A percentile compares a stretch with the other conserved stretches of the same genome.
Evolutionary conservation across 768 basidiomycete genomes (phyloP).

Genomic region (Podaxis sp.): DNA sequence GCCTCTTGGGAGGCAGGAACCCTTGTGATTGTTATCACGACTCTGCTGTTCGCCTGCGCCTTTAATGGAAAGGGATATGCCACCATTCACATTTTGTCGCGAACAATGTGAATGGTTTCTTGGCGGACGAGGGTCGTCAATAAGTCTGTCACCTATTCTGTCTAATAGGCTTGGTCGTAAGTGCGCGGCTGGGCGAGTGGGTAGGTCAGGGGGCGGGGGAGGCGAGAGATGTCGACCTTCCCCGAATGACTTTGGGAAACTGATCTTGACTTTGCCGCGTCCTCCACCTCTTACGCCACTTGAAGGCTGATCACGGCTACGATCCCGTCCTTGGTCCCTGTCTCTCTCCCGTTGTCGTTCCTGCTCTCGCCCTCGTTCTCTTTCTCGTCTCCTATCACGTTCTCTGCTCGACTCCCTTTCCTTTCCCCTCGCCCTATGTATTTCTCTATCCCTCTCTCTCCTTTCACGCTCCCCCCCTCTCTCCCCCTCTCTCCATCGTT

Average conservation of each 20-base stretch:
- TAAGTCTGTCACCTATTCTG: not conserved
- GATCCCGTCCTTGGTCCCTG: slow-evolving; percentile 17
- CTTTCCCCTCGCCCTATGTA: not conserved
- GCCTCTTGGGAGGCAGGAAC: slow-evolving; percentile 9
- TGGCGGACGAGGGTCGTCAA: not conserved
- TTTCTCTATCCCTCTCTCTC: slow-evolving; percentile 8
- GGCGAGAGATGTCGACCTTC: not conserved
- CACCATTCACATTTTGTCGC: not conserved
- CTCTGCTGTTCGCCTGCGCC: slow-evolving; percentile 10
- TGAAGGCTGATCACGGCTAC: not conserved
- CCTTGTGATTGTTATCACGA: slow-evolving; percentile 9
- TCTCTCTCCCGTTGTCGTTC: slow-evolving; percentile 16
- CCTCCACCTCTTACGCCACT: not conserved
- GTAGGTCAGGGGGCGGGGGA: not conserved
- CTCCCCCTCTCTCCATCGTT: slow-evolving; percentile 17
- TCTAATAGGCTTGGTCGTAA: not conserved
- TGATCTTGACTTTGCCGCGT: slow-evolving; percentile 1
- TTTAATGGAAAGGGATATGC: slow-evolving; percentile 4
- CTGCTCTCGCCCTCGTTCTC: slow-evolving; percentile 17
- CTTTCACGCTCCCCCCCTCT: slow-evolving; percentile 12
- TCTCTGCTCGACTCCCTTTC: not conserved
- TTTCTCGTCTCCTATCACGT: not conserved
- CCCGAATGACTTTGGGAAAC: not conserved
- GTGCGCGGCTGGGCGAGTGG: not conserved
- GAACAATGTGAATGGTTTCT: not conserved